Conservation (phyloP, 257 asterid species). For the Thymus mandschuricus region DNA sequence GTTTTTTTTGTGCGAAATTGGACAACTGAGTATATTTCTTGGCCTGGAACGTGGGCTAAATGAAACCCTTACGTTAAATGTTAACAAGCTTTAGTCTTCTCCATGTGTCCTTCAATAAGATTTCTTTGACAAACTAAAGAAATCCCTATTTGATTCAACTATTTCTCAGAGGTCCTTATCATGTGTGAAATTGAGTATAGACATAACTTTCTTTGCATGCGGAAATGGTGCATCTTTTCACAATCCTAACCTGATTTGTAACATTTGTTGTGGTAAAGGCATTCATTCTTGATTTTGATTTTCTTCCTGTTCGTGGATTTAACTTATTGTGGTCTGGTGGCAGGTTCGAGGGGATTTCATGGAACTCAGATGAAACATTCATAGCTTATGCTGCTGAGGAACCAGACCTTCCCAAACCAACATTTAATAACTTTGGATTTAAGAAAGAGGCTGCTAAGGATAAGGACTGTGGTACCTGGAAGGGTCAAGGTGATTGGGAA, state of each 20-base stretch:
- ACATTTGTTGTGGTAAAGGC: background rate
- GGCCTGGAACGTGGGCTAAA: too few relatives aligned
- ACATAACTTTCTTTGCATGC: background rate
- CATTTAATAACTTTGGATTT: constrained; percentile 62
- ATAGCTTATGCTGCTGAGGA: constrained; percentile 93
- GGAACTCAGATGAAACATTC: constrained; percentile 80
- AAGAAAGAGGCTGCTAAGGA: constrained; percentile 57
- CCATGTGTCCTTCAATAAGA: background rate
- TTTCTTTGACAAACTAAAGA: background rate
- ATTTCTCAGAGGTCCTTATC: background rate
- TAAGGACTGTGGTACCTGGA: constrained; percentile 81
- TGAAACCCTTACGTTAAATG: background rate
- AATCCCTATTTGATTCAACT: constrained; percentile 1
- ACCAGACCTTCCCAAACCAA: constrained; percentile 64
- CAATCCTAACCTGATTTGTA: background rate
- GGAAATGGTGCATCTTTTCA: background rate
- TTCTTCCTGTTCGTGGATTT: constrained; percentile 15
- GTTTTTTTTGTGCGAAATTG: background rate
- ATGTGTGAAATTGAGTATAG: background rate
- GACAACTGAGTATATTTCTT: background rate
- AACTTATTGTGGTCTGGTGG: constrained; percentile 33
- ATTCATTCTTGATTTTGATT: background rate
- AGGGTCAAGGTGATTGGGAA: constrained; percentile 94
- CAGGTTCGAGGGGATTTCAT: constrained; percentile 97
- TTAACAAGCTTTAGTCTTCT: background rate